A percentile compares a stretch with the other conserved stretches of the same genome.
phyloP scores from a whole-genome alignment of 208 protist genomes.

The Herpetomonas samuelpessoai region DNA sequence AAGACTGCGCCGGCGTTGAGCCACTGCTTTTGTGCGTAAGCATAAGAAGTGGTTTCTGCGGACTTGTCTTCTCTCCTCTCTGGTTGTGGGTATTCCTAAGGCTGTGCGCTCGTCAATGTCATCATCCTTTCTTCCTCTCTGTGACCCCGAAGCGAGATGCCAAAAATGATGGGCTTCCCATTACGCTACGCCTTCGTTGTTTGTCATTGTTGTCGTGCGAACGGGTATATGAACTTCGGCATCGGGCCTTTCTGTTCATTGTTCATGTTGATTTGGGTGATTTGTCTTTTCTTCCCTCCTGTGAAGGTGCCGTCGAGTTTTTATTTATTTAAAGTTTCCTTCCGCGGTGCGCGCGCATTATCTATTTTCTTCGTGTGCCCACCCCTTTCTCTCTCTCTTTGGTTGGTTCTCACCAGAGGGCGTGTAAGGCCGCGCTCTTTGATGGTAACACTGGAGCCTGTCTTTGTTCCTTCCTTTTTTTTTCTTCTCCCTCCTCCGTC shows the following conservation, averaged over 20 bases:
- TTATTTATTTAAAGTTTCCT: conserved; percentile 10
- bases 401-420: too few species aligned
- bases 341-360: not conserved
- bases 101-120: not conserved
- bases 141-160: too few species aligned
- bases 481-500: not conserved
- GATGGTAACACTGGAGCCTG: too few species aligned
- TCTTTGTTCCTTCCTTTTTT: conserved; percentile 10
- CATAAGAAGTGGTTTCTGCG: conserved; percentile 4
- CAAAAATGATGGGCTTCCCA: too few species aligned
- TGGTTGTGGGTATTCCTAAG: too few species aligned
- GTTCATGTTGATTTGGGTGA: not conserved
- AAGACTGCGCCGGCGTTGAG: too few species aligned
- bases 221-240: not conserved
- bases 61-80: not conserved
- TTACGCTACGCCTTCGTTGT: too few species aligned
- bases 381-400: too few species aligned
- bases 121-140: conserved; percentile 4
- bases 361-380: not conserved
- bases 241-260: conserved; percentile 5
- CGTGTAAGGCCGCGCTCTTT: too few species aligned
- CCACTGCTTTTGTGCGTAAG: too few species aligned
- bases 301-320: not conserved
- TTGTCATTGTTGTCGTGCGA: conserved; percentile 1
- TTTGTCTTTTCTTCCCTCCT: not conserved